phyloP scores from a whole-genome alignment of 306 rosid species.

The Heteromeles arbutifolia region DNA sequence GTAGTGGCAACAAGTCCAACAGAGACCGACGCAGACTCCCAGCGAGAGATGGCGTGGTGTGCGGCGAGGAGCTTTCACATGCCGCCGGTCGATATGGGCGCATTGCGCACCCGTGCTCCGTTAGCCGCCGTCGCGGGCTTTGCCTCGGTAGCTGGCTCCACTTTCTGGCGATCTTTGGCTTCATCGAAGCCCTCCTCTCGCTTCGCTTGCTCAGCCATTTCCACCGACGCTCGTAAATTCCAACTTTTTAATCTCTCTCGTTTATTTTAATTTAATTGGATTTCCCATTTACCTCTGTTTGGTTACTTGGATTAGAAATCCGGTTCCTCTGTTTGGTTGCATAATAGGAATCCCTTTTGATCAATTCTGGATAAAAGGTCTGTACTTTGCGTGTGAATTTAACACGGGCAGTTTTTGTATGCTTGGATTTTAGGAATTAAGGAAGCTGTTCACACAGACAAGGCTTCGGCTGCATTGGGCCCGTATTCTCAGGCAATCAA shows the following conservation, averaged over 20 bases:
- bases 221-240: constrained; percentile 46
- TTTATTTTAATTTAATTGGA: background rate
- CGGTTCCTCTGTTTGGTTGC: background rate
- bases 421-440: constrained; percentile 33
- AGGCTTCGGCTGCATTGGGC: constrained; percentile 93
- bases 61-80: constrained; percentile 48
- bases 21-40: background rate
- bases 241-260: background rate
- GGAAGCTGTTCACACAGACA: constrained; percentile 79
- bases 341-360: background rate
- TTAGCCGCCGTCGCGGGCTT: constrained; percentile 51
- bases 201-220: constrained; percentile 60
- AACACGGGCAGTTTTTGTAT: background rate
- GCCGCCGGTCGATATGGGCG: constrained; percentile 43
- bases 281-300: background rate
- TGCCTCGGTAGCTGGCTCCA: constrained; percentile 45
- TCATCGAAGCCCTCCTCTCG: constrained; percentile 48
- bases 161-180: constrained; percentile 47
- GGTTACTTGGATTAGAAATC: background rate
- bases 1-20: background rate
- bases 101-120: constrained; percentile 34
- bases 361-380: background rate
- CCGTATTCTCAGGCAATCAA: constrained; percentile 95
- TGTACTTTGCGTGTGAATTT: background rate
- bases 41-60: constrained; percentile 59